Evolutionary conservation across 2,329 filamentous ascomycete genomes (phyloP), one percentile per base, ranked within the genome.

Genomic region (Cladorrhinum sp.): DNA sequence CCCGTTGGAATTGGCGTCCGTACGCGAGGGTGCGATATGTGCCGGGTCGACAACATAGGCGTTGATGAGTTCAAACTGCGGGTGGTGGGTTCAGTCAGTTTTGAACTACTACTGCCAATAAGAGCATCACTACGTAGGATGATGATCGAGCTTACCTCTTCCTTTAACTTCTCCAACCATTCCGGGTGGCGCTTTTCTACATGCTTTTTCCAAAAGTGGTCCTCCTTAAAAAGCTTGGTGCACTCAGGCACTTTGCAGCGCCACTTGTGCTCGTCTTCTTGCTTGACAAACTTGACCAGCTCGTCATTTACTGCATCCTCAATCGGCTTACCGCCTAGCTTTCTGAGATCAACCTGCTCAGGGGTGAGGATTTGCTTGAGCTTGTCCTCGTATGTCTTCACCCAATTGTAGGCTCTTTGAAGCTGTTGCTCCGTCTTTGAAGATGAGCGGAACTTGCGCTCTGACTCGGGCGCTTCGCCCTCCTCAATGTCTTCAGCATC

Each of bases 341-440:
- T 98, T 73, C 87, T 87, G 48, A 98, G 80, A 71, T 98, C 92
- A 23, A 90, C 90, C 55, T 88, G 87, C 58, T 95, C 91, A 0
- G 95, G 95, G 67, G 98, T 94, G 14, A 99, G 82, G 52, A 98
- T 90, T 73, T 97, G 93, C 72, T 91, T 80, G 56, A 99, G 83
- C 78, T 99, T 99, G 72, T 99, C 95, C 73, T 99, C 95, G 70
- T 96, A 99, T 0, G 95, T 98, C 79, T 90, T 96, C 62, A 99
- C 96, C 95, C 96, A 99, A 72, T 98, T 99, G 78, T 92, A 98
- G 0, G 95, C 95, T 60, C 93, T 89, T 70, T 96, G 90, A 14
- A 98, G 85, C 73, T 98, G 95, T 73, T 96, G 92, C 70, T 96
- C 92, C 3, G 87, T 86, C 78, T 96, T 96, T 55, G 82, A 83